phyloP scores from a whole-genome alignment of 2,329 filamentous ascomycete species.

The Onygena corvina region DNA sequence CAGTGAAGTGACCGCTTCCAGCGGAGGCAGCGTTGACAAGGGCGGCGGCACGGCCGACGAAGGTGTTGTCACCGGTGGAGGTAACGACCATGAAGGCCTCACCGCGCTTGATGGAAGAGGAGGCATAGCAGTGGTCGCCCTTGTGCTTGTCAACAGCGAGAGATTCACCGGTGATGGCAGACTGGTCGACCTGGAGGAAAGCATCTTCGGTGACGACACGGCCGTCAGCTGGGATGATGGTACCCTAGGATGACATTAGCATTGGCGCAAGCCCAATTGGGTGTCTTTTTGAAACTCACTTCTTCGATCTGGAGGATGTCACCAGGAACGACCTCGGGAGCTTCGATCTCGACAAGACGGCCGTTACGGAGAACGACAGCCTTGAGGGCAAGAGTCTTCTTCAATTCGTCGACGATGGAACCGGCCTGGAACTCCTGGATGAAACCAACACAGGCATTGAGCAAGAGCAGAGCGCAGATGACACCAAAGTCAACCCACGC shows the following conservation, averaged over 20 bases:
- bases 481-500: slow-evolving; percentile 93
- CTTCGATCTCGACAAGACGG: slow-evolving; percentile 64
- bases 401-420: slow-evolving; percentile 79
- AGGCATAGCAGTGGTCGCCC: slow-evolving; percentile 69
- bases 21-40: slow-evolving; percentile 65
- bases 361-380: slow-evolving; percentile 77
- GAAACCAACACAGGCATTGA: slow-evolving; percentile 79
- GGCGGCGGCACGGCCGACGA: slow-evolving; percentile 77
- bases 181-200: slow-evolving; percentile 84
- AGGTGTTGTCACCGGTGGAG: slow-evolving; percentile 77
- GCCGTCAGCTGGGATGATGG: slow-evolving; percentile 81
- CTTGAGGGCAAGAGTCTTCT: slow-evolving; percentile 81
- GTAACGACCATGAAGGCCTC: slow-evolving; percentile 73
- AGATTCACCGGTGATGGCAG: slow-evolving; percentile 82
- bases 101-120: slow-evolving; percentile 82
- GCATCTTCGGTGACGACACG: slow-evolving; percentile 72
- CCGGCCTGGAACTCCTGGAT: slow-evolving; percentile 82
- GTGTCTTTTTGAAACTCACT: slow-evolving; percentile 26
- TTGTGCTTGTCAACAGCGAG: slow-evolving; percentile 81
- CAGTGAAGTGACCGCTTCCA: slow-evolving; percentile 76
- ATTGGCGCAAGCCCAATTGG: slow-evolving; percentile 8
- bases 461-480: slow-evolving; percentile 68
- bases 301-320: slow-evolving; percentile 85
- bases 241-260: slow-evolving; percentile 43
- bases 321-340: slow-evolving; percentile 73